phyloP scores from a whole-genome alignment of 495 filamentous ascomycete species.

The Neurospora tetraspora region DNA sequence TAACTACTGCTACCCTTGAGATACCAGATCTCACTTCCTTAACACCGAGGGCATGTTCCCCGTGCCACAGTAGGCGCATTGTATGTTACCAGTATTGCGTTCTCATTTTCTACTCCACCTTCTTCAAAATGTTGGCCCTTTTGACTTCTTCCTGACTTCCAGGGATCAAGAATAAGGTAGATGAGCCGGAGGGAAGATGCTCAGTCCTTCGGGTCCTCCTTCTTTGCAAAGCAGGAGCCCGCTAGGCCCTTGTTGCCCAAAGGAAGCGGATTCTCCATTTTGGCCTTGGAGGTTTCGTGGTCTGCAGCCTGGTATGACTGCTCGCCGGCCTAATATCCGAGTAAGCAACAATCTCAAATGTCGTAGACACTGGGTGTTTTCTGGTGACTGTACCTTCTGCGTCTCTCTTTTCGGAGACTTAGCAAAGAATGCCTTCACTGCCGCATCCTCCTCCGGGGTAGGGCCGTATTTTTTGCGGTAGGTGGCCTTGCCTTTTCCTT shows the following conservation, averaged over 20 bases:
- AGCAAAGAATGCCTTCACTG: not conserved
- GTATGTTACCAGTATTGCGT: too few relatives aligned
- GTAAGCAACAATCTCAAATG: too few relatives aligned
- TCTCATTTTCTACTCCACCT: too few relatives aligned
- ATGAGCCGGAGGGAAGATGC: too few relatives aligned
- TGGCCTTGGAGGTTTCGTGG: not conserved
- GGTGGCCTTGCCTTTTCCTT: not conserved
- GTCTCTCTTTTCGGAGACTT: not conserved
- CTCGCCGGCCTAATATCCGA: not conserved
- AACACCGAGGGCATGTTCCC: too few relatives aligned
- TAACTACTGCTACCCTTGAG: too few relatives aligned
- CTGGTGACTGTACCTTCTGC: not conserved
- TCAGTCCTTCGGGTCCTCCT: too few relatives aligned
- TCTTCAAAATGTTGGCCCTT: too few relatives aligned
- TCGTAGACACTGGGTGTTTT: not conserved
- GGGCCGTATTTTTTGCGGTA: not conserved
- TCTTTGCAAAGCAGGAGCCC: not conserved
- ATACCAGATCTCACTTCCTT: too few relatives aligned
- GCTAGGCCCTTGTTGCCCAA: not conserved
- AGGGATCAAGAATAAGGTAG: too few relatives aligned
- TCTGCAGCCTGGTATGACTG: not conserved
- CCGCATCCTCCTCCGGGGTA: not conserved
- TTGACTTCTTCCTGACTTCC: too few relatives aligned
- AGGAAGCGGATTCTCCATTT: not conserved
- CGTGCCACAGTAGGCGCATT: too few relatives aligned